These are phyloP conservation scores for Oryza meridionalis DNA, from an alignment of 176 grass and related monocot species.

Conservation along the genomic window DNA sequence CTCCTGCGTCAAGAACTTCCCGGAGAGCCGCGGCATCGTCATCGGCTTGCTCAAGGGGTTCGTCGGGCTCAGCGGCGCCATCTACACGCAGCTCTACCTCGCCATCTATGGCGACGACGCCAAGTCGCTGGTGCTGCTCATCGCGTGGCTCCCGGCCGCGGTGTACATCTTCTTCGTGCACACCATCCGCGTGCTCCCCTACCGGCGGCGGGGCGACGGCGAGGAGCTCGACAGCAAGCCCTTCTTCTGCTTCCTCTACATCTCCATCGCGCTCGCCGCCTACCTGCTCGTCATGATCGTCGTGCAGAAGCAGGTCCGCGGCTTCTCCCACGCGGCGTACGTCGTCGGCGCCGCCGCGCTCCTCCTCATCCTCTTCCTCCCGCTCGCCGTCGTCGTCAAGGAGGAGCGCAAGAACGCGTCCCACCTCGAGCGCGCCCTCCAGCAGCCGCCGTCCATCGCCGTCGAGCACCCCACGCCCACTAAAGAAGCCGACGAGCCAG, in stretches of 20 bases:
- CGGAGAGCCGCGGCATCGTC: conserved; percentile 69
- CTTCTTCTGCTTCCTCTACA: conserved; percentile 50
- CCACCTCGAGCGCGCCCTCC: conserved; percentile 20
- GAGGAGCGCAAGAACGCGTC: conserved; percentile 41
- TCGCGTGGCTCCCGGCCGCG: conserved; percentile 64
- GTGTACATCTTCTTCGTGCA: conserved; percentile 56
- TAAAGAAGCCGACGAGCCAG: too few species aligned
- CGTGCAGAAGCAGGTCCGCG: conserved; percentile 42
- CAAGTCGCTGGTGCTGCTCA: conserved; percentile 48
- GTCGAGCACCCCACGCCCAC: conserved; percentile 20
- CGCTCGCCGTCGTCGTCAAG: conserved; percentile 42
- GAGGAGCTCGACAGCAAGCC: conserved; percentile 23
- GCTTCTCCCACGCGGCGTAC: conserved; percentile 41
- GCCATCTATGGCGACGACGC: conserved; percentile 64
- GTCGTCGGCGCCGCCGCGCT: conserved; percentile 31
- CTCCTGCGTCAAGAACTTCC: conserved; percentile 70
- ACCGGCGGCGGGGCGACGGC: conserved; percentile 11
- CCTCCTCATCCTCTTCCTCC: conserved; percentile 51
- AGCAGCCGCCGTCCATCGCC: conserved; percentile 33
- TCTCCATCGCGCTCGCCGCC: conserved; percentile 41
- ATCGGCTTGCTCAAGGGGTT: conserved; percentile 72
- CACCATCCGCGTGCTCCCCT: conserved; percentile 51
- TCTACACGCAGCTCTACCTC: conserved; percentile 70
- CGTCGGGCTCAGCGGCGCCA: conserved; percentile 56
- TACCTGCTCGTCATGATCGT: conserved; percentile 60